These are phyloP conservation scores for Trichosporon ovoides DNA, from an alignment of 1,284 basidiomycete genomes.

Conservation along the genomic window DNA sequence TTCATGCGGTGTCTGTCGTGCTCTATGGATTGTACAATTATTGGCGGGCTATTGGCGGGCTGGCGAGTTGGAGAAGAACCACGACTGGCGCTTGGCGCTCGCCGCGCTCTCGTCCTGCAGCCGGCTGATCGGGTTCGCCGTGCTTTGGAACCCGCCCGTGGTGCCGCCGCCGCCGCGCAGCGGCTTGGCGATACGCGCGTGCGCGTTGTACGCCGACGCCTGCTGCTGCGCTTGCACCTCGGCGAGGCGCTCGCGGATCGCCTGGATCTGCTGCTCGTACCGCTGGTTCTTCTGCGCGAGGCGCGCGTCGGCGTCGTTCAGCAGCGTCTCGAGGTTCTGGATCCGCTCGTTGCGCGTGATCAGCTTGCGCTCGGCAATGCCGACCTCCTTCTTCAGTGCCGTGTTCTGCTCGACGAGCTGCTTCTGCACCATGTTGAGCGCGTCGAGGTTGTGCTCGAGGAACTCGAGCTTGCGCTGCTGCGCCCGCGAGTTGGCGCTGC, in stretches of 20 bases:
- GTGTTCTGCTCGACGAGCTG: constrained; percentile 99
- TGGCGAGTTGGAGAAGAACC: constrained; percentile 28
- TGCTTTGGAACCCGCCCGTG: constrained; percentile 17
- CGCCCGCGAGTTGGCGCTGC: constrained; percentile 94
- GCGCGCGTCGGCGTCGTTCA: constrained; percentile 89
- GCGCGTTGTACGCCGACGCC: constrained; percentile 54
- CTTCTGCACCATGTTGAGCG: constrained; percentile 92
- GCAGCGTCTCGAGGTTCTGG: constrained; percentile 83
- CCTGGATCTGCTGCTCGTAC: constrained; percentile 86
- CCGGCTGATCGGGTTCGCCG: constrained; percentile 35
- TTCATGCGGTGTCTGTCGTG: neutral
- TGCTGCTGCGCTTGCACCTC: constrained; percentile 76
- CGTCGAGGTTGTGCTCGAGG: constrained; percentile 93
- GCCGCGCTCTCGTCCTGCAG: constrained; percentile 36
- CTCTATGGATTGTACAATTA: constrained; percentile 3
- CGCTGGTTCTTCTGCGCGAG: constrained; percentile 88
- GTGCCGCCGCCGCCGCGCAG: constrained; percentile 81
- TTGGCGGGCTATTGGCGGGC: neutral
- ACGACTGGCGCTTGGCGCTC: constrained; percentile 22
- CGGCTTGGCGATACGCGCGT: constrained; percentile 82
- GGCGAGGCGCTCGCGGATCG: constrained; percentile 83
- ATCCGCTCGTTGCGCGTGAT: constrained; percentile 96
- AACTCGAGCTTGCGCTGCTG: constrained; percentile 99
- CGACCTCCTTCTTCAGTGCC: constrained; percentile 93
- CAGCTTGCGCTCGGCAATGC: constrained; percentile 92